Evolutionary conservation across 208 protist genomes (phyloP).

Genomic region (Leishmania martiniquensis): DNA sequence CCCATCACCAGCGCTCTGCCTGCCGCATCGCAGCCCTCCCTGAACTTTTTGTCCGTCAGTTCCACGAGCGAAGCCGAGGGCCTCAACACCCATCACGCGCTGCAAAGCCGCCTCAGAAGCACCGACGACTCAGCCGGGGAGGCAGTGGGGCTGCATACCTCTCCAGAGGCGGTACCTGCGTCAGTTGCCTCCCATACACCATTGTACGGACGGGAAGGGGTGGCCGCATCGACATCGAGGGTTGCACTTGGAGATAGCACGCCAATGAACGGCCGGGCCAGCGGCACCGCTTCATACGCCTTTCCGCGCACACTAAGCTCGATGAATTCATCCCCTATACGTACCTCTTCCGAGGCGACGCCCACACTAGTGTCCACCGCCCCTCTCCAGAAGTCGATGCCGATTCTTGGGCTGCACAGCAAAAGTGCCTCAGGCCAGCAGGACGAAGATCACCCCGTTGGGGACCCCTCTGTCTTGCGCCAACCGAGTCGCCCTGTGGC

Average conservation of each 20-base stretch:
- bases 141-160: not conserved
- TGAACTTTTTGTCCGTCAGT: not conserved
- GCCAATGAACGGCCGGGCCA: not conserved
- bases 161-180: not conserved
- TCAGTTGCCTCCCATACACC: not conserved
- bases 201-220: not conserved
- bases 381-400: too few relatives aligned
- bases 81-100: not conserved
- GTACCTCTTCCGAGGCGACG: not conserved
- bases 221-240: not conserved
- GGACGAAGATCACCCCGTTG: not conserved
- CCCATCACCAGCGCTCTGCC: not conserved
- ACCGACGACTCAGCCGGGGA: not conserved
- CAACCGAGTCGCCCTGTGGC: not conserved
- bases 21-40: not conserved
- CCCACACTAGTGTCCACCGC: not conserved
- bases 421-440: not conserved
- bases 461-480: not conserved
- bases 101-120: not conserved
- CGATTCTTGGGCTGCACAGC: not conserved
- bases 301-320: not conserved
- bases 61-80: not conserved
- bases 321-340: too few relatives aligned
- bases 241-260: not conserved
- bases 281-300: not conserved